Evolutionary conservation across 345 rosid genomes (phyloP), one percentile per base, ranked within the genome.

Genomic region (Limnanthes douglasii): DNA sequence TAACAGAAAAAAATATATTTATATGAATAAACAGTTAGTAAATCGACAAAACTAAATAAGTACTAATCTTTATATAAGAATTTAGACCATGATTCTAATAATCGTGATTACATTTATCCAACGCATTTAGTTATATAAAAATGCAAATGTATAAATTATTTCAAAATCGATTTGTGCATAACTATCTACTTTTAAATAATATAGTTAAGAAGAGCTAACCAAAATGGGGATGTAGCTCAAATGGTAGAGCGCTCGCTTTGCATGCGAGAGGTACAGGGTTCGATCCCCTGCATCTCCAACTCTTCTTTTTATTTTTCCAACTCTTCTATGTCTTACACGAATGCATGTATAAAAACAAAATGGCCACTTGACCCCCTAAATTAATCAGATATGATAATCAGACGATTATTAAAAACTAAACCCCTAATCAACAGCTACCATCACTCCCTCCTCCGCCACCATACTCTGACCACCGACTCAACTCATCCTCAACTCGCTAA

Each of bases 171-270:
- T 0, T 0, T 2, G 25, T 0, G 5, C 18, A 11, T 30, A 0
- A 0, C 9, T 12, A 30, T n/a, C 13, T 4, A 30, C 1, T 3
- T 10, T 6, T 3, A 12, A 1, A 5, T 7, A 3, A 8, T 0
- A 1, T 2, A 1, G 0, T 3, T 0, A 0, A 0, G 2, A 1
- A n/a, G n/a, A n/a, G n/a, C n/a, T n/a, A 1, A 43, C 29, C 3
- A 20, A 5, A 8, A 11, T 1, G 92, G 92, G 75, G 83, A 57
- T 78, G 95, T 75, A 75, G 86, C 86, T 83, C 95, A 78, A 72
- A 74, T 78, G 92, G 95, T 78, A 72, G 80, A 78, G 79, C 78
- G 75, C 75, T 54, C 64, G 75, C 78, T 64, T 75, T 67, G 84
- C 75, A 74, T 70, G 78, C 68, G 75, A 51, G 78, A 74, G 84